These are phyloP conservation scores for Nakazawaea laoshanensis DNA, from an alignment of 805 yeast genomes.

Conservation along the genomic window DNA sequence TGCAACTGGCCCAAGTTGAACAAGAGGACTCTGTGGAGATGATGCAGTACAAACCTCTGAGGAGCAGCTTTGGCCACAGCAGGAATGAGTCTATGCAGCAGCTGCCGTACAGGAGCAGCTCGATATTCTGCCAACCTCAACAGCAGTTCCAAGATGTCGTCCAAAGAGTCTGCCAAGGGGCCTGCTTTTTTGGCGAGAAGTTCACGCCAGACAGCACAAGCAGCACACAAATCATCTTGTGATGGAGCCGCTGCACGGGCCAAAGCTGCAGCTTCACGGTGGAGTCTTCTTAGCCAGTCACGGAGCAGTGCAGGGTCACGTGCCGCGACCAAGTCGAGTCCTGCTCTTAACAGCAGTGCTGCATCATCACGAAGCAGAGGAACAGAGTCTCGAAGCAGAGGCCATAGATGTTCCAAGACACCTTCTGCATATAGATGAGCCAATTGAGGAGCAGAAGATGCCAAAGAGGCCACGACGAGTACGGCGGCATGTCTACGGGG, in stretches of 20 bases:
- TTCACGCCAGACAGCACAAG: too few species aligned
- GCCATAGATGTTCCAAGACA: constrained; percentile 79
- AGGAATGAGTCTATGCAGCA: constrained; percentile 79
- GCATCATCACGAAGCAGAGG: constrained; percentile 72
- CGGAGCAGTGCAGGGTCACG: constrained; percentile 65
- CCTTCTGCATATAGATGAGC: constrained; percentile 71
- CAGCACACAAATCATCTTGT: too few species aligned
- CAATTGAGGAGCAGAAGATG: constrained; percentile 79
- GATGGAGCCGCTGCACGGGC: too few species aligned
- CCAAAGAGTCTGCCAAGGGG: constrained; percentile 62
- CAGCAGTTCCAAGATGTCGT: constrained; percentile 68
- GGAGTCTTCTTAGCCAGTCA: constrained; percentile 65
- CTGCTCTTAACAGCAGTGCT: constrained; percentile 69
- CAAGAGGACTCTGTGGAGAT: constrained; percentile 69
- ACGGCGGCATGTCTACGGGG: constrained; percentile 87
- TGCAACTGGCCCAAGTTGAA: constrained; percentile 74
- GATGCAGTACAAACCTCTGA: constrained; percentile 66
- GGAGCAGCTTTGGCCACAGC: constrained; percentile 73
- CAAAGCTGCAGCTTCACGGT: constrained; percentile 26
- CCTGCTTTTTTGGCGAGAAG: constrained; percentile 64
- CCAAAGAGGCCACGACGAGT: constrained; percentile 72
- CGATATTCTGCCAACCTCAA: constrained; percentile 72
- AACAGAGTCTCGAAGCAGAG: constrained; percentile 75
- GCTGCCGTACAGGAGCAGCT: constrained; percentile 66
- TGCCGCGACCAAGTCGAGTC: constrained; percentile 70